A percentile compares a stretch with the other conserved stretches of the same genome.
Conservation (phyloP, 805 yeast genomes). For the Isabelozyma rhagii region DNA sequence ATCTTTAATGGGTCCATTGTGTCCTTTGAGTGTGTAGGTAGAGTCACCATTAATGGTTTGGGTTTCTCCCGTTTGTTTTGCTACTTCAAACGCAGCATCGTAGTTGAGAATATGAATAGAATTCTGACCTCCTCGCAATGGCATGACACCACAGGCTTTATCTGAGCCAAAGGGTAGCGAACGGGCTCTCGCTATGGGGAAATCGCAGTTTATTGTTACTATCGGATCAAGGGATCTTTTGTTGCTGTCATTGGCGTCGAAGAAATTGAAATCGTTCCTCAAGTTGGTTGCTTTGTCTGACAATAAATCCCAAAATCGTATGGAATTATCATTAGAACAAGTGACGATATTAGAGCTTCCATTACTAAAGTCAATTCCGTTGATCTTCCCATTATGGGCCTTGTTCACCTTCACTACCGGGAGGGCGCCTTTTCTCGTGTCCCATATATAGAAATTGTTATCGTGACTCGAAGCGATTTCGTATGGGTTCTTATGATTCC, state of each 20-base stretch:
- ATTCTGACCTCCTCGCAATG: slow-evolving; percentile 80
- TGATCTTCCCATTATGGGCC: slow-evolving; percentile 85
- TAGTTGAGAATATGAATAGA: slow-evolving; percentile 54
- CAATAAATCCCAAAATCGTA: slow-evolving; percentile 74
- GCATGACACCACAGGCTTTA: slow-evolving; percentile 80
- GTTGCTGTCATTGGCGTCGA: slow-evolving; percentile 8
- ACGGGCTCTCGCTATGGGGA: slow-evolving; percentile 87
- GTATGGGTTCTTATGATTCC: slow-evolving; percentile 77
- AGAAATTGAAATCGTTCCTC: slow-evolving; percentile 15
- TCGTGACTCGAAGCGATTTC: slow-evolving; percentile 87
- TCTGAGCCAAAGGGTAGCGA: slow-evolving; percentile 81
- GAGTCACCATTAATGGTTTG: slow-evolving; percentile 36
- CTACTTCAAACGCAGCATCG: slow-evolving; percentile 29
- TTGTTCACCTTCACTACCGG: slow-evolving; percentile 60
- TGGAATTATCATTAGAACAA: slow-evolving; percentile 81
- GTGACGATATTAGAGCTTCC: slow-evolving; percentile 62
- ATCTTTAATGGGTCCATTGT: slow-evolving; percentile 80
- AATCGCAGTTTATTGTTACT: slow-evolving; percentile 63
- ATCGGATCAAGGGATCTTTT: slow-evolving; percentile 36
- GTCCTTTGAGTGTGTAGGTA: slow-evolving; percentile 69
- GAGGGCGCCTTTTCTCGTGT: slow-evolving; percentile 71
- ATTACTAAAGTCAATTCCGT: slow-evolving; percentile 82
- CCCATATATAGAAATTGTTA: slow-evolving; percentile 81
- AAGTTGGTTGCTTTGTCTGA: slow-evolving; percentile 10
- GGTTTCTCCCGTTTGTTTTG: slow-evolving; percentile 21